phyloP scores from a whole-genome alignment of 192 early-diverging fungal genomes.

The Coemansia sp. region DNA sequence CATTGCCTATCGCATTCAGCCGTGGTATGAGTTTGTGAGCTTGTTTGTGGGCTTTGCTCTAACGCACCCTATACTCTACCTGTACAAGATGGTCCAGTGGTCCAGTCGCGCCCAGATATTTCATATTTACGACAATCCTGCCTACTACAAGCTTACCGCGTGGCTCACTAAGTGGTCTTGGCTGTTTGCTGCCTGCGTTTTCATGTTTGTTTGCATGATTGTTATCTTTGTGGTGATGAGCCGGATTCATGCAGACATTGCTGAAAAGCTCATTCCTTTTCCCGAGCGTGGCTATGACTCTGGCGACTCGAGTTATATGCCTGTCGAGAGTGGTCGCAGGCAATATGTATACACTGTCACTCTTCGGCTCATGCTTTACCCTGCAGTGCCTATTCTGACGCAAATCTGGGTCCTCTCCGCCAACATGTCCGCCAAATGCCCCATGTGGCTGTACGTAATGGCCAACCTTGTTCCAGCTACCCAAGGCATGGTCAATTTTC shows the following conservation, averaged over 20 bases:
- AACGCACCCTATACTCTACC: slow-evolving; percentile 45
- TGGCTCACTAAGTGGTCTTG: slow-evolving; percentile 52
- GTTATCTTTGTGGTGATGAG: slow-evolving; percentile 1
- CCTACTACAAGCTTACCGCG: slow-evolving; percentile 27
- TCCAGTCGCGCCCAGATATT: slow-evolving; percentile 26
- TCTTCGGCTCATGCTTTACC: slow-evolving; percentile 22
- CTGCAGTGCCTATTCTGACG: slow-evolving; percentile 34
- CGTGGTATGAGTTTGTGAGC: slow-evolving; percentile 32
- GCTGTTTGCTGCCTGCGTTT: slow-evolving; percentile 22
- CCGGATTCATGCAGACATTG: neutral
- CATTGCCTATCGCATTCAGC: slow-evolving; percentile 21
- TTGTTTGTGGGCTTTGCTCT: slow-evolving; percentile 37
- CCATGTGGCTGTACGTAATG: slow-evolving; percentile 53
- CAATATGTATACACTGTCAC: slow-evolving; percentile 15
- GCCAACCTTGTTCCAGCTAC: slow-evolving; percentile 45
- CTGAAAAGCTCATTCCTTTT: neutral
- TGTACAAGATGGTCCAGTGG: slow-evolving; percentile 43
- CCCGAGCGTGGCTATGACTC: neutral
- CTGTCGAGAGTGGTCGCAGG: neutral
- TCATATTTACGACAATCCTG: slow-evolving; percentile 20
- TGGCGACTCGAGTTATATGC: neutral
- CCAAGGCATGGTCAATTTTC: slow-evolving; percentile 46
- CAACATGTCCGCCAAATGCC: slow-evolving; percentile 28
- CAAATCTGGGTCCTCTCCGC: slow-evolving; percentile 42
- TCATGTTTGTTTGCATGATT: slow-evolving; percentile 9